Evolutionary conservation across 306 rosid genomes (phyloP).

Genomic region (Pueraria montana): DNA sequence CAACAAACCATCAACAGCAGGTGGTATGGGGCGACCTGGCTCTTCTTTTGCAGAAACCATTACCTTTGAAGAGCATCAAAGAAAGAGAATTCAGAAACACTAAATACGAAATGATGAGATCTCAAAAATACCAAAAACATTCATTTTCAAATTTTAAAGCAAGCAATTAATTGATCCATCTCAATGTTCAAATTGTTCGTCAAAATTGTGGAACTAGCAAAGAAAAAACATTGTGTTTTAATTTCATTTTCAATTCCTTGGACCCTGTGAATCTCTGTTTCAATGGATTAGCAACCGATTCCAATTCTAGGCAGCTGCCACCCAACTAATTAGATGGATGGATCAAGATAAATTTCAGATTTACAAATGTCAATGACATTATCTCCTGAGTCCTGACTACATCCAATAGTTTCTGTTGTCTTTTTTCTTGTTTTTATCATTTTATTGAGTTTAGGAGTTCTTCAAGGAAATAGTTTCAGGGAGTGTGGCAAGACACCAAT

Average conservation of each 20-base stretch:
- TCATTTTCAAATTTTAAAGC: slow-evolving; percentile 18
- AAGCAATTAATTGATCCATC: slow-evolving; percentile 43
- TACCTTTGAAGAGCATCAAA: slow-evolving; percentile 52
- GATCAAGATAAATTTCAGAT: slow-evolving; percentile 21
- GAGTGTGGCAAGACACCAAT: slow-evolving; percentile 74
- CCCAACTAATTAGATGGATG: slow-evolving; percentile 2
- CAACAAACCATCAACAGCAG: slow-evolving; percentile 56
- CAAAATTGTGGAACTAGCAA: background rate
- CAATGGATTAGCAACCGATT: slow-evolving; percentile 10
- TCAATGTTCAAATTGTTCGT: slow-evolving; percentile 12
- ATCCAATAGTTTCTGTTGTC: slow-evolving; percentile 25
- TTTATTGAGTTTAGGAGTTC: slow-evolving; percentile 38
- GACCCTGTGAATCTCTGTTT: slow-evolving; percentile 20
- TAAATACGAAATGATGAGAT: background rate
- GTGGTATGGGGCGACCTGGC: slow-evolving; percentile 49
- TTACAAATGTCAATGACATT: slow-evolving; percentile 36
- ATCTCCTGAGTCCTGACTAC: slow-evolving; percentile 37
- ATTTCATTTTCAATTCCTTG: slow-evolving; percentile 3
- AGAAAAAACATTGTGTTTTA: background rate
- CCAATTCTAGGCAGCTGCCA: background rate
- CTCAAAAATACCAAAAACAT: slow-evolving; percentile 22
- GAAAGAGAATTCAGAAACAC: slow-evolving; percentile 32
- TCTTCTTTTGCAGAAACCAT: slow-evolving; percentile 64
- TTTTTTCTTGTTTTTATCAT: slow-evolving; percentile 12
- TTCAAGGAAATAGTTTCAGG: slow-evolving; percentile 54